These are phyloP conservation scores for Salix dunnii DNA, from an alignment of 345 rosid genomes.

Conservation along the genomic window DNA sequence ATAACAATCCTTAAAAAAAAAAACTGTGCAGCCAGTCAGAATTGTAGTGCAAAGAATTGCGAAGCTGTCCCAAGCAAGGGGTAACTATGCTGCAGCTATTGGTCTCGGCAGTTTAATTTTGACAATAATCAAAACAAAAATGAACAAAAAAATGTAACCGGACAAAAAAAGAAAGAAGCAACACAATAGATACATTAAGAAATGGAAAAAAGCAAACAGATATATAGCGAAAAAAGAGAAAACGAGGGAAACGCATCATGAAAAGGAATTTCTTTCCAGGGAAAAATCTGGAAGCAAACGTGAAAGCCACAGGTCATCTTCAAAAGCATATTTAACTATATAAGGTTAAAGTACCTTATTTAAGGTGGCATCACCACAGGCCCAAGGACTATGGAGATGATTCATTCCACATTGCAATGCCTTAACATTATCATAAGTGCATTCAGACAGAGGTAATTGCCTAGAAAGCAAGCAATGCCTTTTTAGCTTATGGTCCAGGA, in stretches of 20 bases:
- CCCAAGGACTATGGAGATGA: slow-evolving; percentile 23
- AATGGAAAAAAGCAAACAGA: background rate
- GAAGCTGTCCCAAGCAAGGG: background rate
- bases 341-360: slow-evolving; percentile 31
- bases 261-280: slow-evolving; percentile 1
- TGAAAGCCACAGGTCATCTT: background rate
- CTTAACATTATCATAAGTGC: slow-evolving; percentile 56
- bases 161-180: background rate
- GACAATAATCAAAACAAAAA: background rate
- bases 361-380: slow-evolving; percentile 15
- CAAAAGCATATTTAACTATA: slow-evolving; percentile 5
- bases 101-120: background rate
- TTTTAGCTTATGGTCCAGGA: slow-evolving; percentile 51
- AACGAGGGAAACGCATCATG: background rate
- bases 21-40: background rate
- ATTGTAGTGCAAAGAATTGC: background rate
- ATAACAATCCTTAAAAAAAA: background rate
- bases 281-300: background rate
- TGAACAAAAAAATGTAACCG: background rate
- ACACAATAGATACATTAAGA: background rate
- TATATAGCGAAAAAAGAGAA: background rate
- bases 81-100: background rate
- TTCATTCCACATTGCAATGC: slow-evolving; percentile 50
- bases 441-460: slow-evolving; percentile 63
- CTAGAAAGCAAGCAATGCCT: slow-evolving; percentile 47